Evolutionary conservation across 2,329 filamentous ascomycete genomes (phyloP).

Genomic region (Chaetothyriales sp.): DNA sequence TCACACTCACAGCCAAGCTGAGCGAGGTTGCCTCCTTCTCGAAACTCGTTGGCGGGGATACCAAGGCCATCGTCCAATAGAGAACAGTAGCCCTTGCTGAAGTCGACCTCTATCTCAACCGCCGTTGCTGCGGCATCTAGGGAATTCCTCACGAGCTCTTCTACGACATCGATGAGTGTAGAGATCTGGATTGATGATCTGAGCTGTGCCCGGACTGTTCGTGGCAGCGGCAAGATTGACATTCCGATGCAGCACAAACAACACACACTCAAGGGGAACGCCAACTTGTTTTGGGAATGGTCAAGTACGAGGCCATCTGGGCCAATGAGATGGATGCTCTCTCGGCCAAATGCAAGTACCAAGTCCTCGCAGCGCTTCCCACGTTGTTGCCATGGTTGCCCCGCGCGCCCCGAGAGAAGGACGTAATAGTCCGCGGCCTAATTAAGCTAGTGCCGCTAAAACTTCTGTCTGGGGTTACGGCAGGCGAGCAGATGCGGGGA

Average conservation of each 20-base stretch:
- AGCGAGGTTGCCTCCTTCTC: conserved; percentile 10
- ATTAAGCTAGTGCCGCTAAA: no score
- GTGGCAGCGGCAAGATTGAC: conserved; percentile 7
- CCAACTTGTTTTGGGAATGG: background rate
- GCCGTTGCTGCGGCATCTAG: conserved; percentile 64
- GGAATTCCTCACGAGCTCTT: conserved; percentile 67
- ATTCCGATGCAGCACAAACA: background rate
- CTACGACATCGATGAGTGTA: conserved; percentile 55
- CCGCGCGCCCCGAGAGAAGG: no score
- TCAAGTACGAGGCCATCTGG: background rate
- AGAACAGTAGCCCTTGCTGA: conserved; percentile 57
- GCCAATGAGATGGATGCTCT: background rate
- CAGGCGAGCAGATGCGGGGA: no score
- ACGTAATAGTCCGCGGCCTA: no score
- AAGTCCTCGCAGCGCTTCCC: background rate
- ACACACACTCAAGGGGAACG: background rate
- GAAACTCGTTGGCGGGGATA: conserved; percentile 61
- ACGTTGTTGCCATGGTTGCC: no score
- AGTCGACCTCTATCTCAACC: conserved; percentile 60
- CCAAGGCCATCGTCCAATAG: conserved; percentile 78
- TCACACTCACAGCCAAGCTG: conserved; percentile 54
- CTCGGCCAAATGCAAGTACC: background rate
- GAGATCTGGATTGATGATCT: conserved; percentile 72
- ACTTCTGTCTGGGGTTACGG: no score
- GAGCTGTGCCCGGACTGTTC: conserved; percentile 42